These are phyloP conservation scores for Kingdonia uniflora DNA, from an alignment of 164 flowering plant genomes.

Conservation along the genomic window DNA sequence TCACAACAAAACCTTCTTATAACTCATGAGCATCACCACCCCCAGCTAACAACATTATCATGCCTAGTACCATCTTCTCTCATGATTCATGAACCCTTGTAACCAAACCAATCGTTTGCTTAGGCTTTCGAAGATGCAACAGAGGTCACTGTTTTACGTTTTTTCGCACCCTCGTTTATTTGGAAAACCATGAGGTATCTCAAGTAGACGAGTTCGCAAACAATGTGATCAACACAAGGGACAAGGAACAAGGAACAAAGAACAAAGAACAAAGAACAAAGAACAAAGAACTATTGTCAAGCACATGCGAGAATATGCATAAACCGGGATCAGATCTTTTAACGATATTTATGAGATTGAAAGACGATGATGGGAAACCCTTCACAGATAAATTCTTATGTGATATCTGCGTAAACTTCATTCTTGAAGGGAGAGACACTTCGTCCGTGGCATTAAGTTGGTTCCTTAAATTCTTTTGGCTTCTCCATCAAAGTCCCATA, in stretches of 20 bases:
- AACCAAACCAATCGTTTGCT: slow-evolving; percentile 48
- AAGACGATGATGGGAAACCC: slow-evolving; percentile 53
- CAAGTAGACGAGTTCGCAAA: slow-evolving; percentile 65
- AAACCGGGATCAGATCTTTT: slow-evolving; percentile 51
- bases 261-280: slow-evolving; percentile 46
- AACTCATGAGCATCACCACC: slow-evolving; percentile 17
- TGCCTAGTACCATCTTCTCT: slow-evolving; percentile 12
- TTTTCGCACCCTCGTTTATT: slow-evolving; percentile 52
- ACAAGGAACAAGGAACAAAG: slow-evolving; percentile 41
- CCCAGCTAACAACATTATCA: not conserved
- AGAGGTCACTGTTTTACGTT: slow-evolving; percentile 52
- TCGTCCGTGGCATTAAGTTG: slow-evolving; percentile 85
- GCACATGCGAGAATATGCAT: not conserved
- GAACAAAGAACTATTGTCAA: slow-evolving; percentile 50
- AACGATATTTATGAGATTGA: slow-evolving; percentile 63
- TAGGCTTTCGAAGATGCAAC: slow-evolving; percentile 84
- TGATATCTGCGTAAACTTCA: slow-evolving; percentile 86
- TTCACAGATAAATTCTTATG: slow-evolving; percentile 67
- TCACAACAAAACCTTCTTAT: slow-evolving; percentile 12
- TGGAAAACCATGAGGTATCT: slow-evolving; percentile 67
- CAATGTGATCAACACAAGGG: slow-evolving; percentile 53
- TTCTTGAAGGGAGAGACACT: slow-evolving; percentile 91
- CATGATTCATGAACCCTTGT: slow-evolving; percentile 10
- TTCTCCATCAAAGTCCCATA: slow-evolving; percentile 41
- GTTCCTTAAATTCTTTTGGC: slow-evolving; percentile 98